Base-by-base conservation (phyloP, 768 basidiomycete species). In the Coprinopsis cinerea region DNA sequence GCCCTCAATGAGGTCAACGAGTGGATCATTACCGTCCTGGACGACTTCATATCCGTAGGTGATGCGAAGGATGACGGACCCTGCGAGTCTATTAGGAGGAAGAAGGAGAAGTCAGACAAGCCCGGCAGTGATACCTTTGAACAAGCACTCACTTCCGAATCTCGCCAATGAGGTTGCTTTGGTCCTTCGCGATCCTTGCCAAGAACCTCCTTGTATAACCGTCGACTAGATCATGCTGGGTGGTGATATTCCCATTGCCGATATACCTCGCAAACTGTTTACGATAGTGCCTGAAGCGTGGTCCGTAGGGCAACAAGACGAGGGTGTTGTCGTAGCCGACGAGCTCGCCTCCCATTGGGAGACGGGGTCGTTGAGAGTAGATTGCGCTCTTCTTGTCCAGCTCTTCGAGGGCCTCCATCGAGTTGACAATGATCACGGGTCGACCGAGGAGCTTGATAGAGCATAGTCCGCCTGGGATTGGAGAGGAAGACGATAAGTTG, bases 1-100 rank as follows among this genome's bases (percentile, higher is more conserved):
- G 3, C 56, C 58, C 44, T 82, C 76, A 6, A 79, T 77, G 25
- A 81, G 67, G 17, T 67, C 59, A 1, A 82, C 65, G 48, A 76
- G 77, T 0, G 77, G 75, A 47, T 82, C 79, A 15, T 69, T 59
- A 9, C 69, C 67, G 17, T 81, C 79, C n/a, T 30, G 27, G 53
- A 72, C 67, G 3, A 81, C 77, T 47, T 78, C 68, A 42, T 79
- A 78, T 17, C 80, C 80, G 51, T 82, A 79, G 1, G 78, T 74
- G 9, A 81, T 65, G 22, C 72, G 68, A 44, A 82, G 56, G 20
- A 82, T 80, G 32, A 81, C 73, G 9, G 71, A 69, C 3, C 80
- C 79, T 13, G 78, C 73, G 28, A 77, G 64, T 39, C 76, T 78
- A 36, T 11, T n/a, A n/a, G n/a, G n/a, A n/a, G n/a, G n/a, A 20